These are phyloP conservation scores for Amphicarpaea edgeworthii DNA, from an alignment of 306 rosid species.

Conservation along the genomic window DNA sequence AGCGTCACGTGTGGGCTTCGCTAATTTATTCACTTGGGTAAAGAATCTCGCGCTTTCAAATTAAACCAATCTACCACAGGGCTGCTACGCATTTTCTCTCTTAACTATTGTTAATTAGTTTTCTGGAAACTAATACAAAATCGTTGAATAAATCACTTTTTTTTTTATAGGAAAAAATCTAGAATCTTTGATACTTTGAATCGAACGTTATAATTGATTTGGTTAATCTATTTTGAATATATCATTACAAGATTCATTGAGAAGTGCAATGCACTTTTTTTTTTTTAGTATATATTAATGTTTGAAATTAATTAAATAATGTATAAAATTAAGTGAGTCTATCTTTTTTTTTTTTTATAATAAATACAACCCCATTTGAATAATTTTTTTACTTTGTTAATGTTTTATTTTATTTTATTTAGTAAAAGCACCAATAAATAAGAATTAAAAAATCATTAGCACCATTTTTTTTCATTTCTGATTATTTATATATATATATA, in stretches of 20 bases:
- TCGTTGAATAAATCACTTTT: neutral
- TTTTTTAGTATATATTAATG: no score
- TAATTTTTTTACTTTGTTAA: neutral
- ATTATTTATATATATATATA: no score
- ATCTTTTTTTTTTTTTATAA: neutral
- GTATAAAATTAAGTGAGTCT: no score
- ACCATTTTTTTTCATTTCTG: neutral
- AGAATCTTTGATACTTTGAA: no score
- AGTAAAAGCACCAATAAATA: neutral
- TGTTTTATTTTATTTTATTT: neutral
- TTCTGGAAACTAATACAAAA: neutral
- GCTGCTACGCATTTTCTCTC: neutral
- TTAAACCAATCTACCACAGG: no score
- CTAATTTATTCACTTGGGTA: constrained; percentile 26
- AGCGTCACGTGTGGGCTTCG: constrained; percentile 42
- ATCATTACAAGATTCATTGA: no score
- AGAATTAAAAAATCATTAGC: neutral
- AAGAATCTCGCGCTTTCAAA: constrained; percentile 11
- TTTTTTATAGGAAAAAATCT: no score
- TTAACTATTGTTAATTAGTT: neutral
- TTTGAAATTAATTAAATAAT: no score
- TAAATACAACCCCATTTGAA: neutral
- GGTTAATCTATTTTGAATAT: no score
- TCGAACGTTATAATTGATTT: no score
- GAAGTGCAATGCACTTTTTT: no score